Conservation (phyloP, 73 alveolate species). For the Uronychia binucleata region DNA sequence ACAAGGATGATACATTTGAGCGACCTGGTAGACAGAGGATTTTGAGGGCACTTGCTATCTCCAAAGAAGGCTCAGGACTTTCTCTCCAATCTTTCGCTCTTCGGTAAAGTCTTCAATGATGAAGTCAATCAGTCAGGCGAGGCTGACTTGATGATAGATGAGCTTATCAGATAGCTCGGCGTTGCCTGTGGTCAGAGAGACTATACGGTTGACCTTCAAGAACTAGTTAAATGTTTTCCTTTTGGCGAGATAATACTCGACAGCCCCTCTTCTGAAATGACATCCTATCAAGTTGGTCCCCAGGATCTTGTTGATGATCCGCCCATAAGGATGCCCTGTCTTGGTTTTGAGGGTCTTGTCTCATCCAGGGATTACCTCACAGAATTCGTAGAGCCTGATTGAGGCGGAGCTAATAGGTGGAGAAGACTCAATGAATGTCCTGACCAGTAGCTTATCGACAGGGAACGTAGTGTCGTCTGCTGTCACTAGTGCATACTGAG, state of each 20-base stretch:
- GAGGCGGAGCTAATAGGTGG: background rate
- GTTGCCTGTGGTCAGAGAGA: background rate
- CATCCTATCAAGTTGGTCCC: background rate
- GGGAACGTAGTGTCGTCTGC: no score
- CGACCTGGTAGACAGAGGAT: background rate
- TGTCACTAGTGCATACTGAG: no score
- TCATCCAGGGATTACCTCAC: background rate
- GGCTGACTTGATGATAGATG: background rate
- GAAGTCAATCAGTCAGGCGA: background rate
- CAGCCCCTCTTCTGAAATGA: background rate
- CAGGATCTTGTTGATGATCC: background rate
- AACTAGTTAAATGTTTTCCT: background rate
- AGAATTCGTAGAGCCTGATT: background rate
- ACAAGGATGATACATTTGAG: background rate
- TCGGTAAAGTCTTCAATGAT: background rate
- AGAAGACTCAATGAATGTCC: background rate
- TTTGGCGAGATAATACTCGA: background rate
- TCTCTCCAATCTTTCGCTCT: background rate
- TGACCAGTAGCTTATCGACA: no score
- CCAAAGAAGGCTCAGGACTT: background rate
- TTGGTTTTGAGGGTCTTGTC: background rate
- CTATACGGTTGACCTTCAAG: background rate
- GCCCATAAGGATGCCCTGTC: background rate
- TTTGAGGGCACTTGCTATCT: background rate
- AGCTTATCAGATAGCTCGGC: background rate